Evolutionary conservation across 768 basidiomycete species (phyloP).

Genomic region (Naganishia randhawae): DNA sequence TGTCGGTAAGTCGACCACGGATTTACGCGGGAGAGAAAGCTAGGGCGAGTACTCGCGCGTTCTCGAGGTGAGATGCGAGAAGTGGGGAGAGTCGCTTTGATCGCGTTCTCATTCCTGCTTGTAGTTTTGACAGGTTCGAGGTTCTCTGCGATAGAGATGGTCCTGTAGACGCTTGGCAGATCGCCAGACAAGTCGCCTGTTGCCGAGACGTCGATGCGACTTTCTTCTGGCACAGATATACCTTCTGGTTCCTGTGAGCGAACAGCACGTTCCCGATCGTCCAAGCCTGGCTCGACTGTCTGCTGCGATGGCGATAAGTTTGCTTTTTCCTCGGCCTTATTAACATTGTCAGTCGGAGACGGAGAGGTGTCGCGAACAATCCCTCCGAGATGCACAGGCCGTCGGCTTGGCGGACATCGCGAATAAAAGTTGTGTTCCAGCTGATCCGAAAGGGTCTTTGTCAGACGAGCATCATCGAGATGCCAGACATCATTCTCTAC

Average conservation of each 20-base stretch:
- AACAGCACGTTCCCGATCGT: background rate
- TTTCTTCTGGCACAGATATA: background rate
- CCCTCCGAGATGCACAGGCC: background rate
- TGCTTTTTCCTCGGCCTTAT: background rate
- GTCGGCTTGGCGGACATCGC: slow-evolving; percentile 18
- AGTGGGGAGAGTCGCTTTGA: background rate
- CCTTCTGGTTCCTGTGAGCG: background rate
- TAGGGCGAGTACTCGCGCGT: background rate
- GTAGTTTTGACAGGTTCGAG: too few relatives aligned
- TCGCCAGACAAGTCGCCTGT: background rate
- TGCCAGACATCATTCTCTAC: slow-evolving; percentile 28
- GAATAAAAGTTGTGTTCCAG: slow-evolving; percentile 26
- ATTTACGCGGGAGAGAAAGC: background rate
- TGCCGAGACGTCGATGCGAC: background rate
- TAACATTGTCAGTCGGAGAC: background rate
- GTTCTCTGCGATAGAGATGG: too few relatives aligned
- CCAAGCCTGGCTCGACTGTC: background rate
- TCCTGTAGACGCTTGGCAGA: too few relatives aligned
- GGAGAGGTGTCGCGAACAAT: background rate
- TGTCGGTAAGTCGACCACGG: background rate
- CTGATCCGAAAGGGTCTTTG: slow-evolving; percentile 8
- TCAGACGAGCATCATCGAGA: slow-evolving; percentile 25
- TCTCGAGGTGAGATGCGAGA: background rate
- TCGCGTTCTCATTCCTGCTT: background rate
- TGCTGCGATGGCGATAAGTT: background rate